Evolutionary conservation across 768 basidiomycete genomes (phyloP).

Genomic region (Galerina sulciceps): DNA sequence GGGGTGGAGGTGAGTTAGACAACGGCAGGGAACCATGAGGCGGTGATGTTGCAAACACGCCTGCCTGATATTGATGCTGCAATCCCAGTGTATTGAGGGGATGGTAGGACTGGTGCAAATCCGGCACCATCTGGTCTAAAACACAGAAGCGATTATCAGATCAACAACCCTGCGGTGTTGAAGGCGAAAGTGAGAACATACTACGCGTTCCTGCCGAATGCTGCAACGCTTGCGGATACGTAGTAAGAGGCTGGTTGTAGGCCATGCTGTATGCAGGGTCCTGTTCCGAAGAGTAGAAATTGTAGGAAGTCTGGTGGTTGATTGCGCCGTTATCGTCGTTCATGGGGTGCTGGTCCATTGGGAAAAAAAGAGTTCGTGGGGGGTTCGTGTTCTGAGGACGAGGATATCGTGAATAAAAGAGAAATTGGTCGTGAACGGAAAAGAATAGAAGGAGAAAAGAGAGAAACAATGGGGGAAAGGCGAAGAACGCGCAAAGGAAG

Average conservation of each 20-base stretch:
- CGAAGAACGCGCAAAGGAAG: conserved; percentile 16
- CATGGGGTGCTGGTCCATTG: conserved; percentile 55
- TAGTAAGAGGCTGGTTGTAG: conserved; percentile 58
- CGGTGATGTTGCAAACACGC: conserved; percentile 61
- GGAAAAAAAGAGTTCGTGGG: conserved; percentile 37
- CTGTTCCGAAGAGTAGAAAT: conserved; percentile 58
- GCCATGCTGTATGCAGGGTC: conserved; percentile 58
- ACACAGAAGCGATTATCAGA: conserved; percentile 62
- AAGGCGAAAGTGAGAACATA: conserved; percentile 46
- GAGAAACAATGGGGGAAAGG: conserved; percentile 31
- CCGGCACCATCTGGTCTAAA: conserved; percentile 68
- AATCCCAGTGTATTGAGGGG: conserved; percentile 52
- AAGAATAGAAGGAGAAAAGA: conserved; percentile 38
- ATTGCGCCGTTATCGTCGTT: conserved; percentile 51
- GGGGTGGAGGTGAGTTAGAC: conserved; percentile 74
- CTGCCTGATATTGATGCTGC: conserved; percentile 67
- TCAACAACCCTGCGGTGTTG: conserved; percentile 53
- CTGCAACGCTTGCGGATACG: conserved; percentile 48
- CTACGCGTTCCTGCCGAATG: conserved; percentile 72
- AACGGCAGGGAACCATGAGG: conserved; percentile 74
- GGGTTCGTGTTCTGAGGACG: conserved; percentile 23
- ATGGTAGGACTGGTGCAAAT: conserved; percentile 63
- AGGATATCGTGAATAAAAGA: conserved; percentile 30
- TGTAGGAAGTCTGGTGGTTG: conserved; percentile 47
- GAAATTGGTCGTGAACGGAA: conserved; percentile 36